A percentile compares a stretch with the other conserved stretches of the same genome.
Conservation (phyloP, 1,284 basidiomycete genomes). For the Athelia psychrophila region DNA sequence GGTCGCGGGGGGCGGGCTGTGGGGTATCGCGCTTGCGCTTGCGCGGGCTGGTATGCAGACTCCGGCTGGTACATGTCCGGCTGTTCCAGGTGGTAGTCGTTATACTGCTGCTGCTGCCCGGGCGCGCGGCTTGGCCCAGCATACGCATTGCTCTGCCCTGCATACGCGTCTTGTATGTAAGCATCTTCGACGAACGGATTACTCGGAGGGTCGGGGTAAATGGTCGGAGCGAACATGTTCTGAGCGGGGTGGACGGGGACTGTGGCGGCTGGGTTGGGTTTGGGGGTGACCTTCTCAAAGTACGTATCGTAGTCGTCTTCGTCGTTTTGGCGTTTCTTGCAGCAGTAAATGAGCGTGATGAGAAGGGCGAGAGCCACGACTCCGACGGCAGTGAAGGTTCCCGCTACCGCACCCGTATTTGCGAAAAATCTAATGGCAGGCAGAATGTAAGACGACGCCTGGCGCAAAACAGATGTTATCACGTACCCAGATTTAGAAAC, state of each 20-base stretch:
- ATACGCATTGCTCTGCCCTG: background rate
- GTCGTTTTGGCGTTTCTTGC: background rate
- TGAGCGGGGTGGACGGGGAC: no score
- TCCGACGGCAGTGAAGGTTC: constrained; percentile 69
- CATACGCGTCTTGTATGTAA: background rate
- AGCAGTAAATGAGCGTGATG: constrained; percentile 38
- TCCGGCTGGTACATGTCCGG: no score
- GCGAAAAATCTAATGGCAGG: constrained; percentile 63
- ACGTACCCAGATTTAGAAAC: background rate
- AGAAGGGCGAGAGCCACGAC: constrained; percentile 49
- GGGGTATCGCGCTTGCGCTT: no score
- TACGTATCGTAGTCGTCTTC: background rate
- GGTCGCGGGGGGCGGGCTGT: no score
- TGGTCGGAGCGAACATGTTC: no score
- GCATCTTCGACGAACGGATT: background rate
- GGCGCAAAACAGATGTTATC: background rate
- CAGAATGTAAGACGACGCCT: constrained; percentile 1
- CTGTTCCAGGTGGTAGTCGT: no score
- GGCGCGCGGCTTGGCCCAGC: no score
- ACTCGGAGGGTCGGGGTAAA: no score
- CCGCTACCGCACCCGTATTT: constrained; percentile 70
- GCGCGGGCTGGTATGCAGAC: no score
- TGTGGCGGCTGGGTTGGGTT: no score
- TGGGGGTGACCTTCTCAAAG: background rate
- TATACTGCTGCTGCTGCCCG: no score